phyloP scores from a whole-genome alignment of 257 asterid species.

The Pogostemon cablin region DNA sequence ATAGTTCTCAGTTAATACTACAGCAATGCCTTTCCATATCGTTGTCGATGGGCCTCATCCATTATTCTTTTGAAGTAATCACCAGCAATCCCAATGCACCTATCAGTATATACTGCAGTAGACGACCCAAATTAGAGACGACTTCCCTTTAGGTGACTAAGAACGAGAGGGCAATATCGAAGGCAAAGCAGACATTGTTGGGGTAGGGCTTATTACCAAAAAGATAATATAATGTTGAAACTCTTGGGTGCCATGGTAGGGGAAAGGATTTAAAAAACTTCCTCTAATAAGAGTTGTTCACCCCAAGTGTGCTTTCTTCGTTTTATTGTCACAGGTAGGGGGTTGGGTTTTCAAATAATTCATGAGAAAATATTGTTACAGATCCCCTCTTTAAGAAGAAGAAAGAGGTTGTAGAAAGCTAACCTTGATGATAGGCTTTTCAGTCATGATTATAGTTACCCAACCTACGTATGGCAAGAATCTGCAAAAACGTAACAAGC shows the following conservation, averaged over 20 bases:
- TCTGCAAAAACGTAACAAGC: constrained; percentile 46
- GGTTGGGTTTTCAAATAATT: not conserved
- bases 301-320: too few species aligned
- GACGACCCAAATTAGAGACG: constrained; percentile 22
- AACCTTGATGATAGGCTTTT: constrained; percentile 97
- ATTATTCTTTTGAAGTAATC: constrained; percentile 86
- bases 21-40: not conserved
- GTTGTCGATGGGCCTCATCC: not conserved
- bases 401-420: not conserved
- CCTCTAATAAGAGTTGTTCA: too few species aligned
- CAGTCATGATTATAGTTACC: constrained; percentile 99
- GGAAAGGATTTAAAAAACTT: too few species aligned
- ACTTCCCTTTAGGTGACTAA: not conserved
- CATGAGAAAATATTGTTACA: not conserved
- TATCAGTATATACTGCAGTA: constrained; percentile 81
- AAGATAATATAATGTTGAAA: too few species aligned
- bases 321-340: too few species aligned
- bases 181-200: too few species aligned
- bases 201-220: too few species aligned
- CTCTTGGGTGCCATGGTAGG: too few species aligned
- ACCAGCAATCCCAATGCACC: constrained; percentile 94
- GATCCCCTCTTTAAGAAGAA: not conserved
- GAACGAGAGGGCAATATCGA: not conserved
- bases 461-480: constrained; percentile 98
- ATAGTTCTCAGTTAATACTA: constrained; percentile 13